phyloP scores from a whole-genome alignment of 2,329 filamentous ascomycete genomes.

The Ascochyta lentis region DNA sequence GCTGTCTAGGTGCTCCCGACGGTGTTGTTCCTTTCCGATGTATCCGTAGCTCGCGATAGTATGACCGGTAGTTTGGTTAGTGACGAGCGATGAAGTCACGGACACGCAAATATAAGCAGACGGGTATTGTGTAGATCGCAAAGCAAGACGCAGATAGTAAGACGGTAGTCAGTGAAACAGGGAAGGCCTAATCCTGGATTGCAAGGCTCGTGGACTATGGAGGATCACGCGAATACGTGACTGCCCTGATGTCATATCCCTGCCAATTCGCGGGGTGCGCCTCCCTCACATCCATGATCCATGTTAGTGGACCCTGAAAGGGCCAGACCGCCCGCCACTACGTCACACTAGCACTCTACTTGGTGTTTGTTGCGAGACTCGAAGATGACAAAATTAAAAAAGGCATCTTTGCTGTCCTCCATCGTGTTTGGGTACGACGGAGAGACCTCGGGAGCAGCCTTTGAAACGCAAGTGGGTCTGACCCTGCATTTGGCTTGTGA shows the following conservation, averaged over 20 bases:
- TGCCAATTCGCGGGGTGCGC: slow-evolving; percentile 12
- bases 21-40: slow-evolving; percentile 5
- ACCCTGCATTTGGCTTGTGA: not conserved
- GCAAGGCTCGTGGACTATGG: slow-evolving; percentile 9
- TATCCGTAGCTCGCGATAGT: slow-evolving; percentile 8
- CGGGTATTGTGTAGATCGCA: not conserved
- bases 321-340: not conserved
- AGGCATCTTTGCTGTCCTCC: not conserved
- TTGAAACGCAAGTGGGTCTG: not conserved
- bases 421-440: slow-evolving; percentile 1
- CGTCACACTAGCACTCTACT: slow-evolving; percentile 2
- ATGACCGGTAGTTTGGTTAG: not conserved
- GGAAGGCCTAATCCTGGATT: not conserved
- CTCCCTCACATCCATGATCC: slow-evolving; percentile 8
- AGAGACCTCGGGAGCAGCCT: not conserved
- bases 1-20: not conserved
- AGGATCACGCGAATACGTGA: slow-evolving; percentile 6
- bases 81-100: slow-evolving; percentile 17
- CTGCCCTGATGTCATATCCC: slow-evolving; percentile 14
- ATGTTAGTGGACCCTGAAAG: slow-evolving; percentile 10
- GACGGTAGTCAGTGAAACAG: not conserved
- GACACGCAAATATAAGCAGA: not conserved
- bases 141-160: not conserved
- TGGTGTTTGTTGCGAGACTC: slow-evolving; percentile 14
- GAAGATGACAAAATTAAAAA: not conserved